phyloP scores from a whole-genome alignment of 805 yeast species.

The Metschnikowia anglica region DNA sequence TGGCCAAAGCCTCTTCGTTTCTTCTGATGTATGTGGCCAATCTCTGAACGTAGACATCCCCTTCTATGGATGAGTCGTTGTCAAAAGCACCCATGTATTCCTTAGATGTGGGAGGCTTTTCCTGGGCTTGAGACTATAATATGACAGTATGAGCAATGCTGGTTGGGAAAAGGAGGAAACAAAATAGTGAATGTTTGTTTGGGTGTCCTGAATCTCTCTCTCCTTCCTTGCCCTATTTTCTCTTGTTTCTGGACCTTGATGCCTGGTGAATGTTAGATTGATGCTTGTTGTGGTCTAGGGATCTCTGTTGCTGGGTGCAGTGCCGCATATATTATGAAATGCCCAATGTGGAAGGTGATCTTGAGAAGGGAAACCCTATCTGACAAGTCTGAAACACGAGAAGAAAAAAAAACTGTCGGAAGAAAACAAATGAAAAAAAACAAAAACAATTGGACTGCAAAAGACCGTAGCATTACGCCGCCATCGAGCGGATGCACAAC shows the following conservation, averaged over 20 bases:
- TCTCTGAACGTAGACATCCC: slow-evolving; percentile 56
- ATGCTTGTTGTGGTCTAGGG: slow-evolving; percentile 10
- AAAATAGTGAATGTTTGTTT: background rate
- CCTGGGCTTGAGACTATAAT: too few species aligned
- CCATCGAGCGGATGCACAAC: too few species aligned
- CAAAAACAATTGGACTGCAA: background rate
- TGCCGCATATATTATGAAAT: slow-evolving; percentile 12
- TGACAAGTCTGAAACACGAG: slow-evolving; percentile 2
- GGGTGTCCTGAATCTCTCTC: background rate
- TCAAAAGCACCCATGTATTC: slow-evolving; percentile 20
- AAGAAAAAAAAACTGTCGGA: background rate
- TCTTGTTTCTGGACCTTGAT: too few species aligned
- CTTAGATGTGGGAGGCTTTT: too few species aligned
- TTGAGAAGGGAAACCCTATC: background rate
- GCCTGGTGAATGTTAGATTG: slow-evolving; percentile 3
- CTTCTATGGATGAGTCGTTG: slow-evolving; percentile 46
- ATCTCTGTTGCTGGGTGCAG: slow-evolving; percentile 9
- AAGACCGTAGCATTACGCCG: too few species aligned
- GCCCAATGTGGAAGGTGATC: slow-evolving; percentile 9
- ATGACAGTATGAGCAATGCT: too few species aligned
- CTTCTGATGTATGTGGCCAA: slow-evolving; percentile 52
- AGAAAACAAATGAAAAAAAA: background rate
- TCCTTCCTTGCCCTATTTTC: background rate
- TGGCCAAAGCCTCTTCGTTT: slow-evolving; percentile 59
- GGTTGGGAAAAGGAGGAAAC: too few species aligned